Conservation (phyloP, 495 filamentous ascomycete genomes). For the Aspergillus carlsbadensis region DNA sequence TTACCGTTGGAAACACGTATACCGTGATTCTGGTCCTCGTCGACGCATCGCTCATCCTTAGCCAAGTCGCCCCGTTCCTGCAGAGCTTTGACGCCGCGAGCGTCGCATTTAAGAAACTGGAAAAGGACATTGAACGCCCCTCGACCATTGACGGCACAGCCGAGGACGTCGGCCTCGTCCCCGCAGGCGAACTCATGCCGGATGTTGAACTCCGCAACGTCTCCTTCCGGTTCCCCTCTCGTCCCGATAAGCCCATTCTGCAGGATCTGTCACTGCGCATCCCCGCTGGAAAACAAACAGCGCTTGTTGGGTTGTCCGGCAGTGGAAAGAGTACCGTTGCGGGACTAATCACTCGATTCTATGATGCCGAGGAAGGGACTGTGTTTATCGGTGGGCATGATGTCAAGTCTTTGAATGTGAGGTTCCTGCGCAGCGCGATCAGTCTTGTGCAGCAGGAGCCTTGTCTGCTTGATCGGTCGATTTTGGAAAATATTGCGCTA, state of each 20-base stretch:
- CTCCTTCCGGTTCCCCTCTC: constrained; percentile 59
- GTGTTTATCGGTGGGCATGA: constrained; percentile 52
- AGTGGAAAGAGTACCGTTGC: constrained; percentile 68
- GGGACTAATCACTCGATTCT: constrained; percentile 54
- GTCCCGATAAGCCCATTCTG: constrained; percentile 54
- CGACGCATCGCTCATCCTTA: constrained; percentile 61
- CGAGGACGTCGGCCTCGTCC: constrained; percentile 28
- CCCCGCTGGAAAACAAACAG: constrained; percentile 57
- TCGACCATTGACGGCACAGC: constrained; percentile 51
- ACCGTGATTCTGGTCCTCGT: constrained; percentile 65
- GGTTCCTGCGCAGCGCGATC: constrained; percentile 55
- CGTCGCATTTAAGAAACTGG: constrained; percentile 50
- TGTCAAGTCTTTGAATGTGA: constrained; percentile 54
- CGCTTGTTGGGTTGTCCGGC: constrained; percentile 68
- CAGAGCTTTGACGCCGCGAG: constrained; percentile 60
- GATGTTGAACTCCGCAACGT: constrained; percentile 52
- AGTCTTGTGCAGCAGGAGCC: constrained; percentile 68
- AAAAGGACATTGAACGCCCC: constrained; percentile 48
- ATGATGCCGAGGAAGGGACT: constrained; percentile 37
- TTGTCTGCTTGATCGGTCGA: constrained; percentile 58
- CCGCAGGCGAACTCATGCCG: constrained; percentile 27
- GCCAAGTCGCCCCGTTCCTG: constrained; percentile 62
- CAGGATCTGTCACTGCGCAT: constrained; percentile 49
- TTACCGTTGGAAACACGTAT: constrained; percentile 57
- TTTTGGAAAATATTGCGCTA: constrained; percentile 66